Percentiles rank a stretch among this genome's conserved stretches.
These are phyloP conservation scores for Salvia rosmarinus DNA, from an alignment of 257 asterid species.

Conservation along the genomic window DNA sequence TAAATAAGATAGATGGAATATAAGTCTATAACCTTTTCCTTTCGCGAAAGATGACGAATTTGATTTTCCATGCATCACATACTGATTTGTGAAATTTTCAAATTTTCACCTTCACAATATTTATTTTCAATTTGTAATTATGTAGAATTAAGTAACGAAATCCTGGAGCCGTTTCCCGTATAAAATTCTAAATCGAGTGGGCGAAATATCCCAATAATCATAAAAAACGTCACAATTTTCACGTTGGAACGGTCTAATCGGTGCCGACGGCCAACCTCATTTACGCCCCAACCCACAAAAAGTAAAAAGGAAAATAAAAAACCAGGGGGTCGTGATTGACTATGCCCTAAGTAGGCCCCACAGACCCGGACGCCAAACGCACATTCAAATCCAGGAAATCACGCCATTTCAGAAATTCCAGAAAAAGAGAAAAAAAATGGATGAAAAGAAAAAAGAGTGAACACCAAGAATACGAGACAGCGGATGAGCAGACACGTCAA, in stretches of 20 bases:
- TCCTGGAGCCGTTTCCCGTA: background rate
- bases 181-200: background rate
- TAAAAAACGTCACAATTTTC: background rate
- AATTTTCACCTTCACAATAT: background rate
- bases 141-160: background rate
- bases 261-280: conserved; percentile 33
- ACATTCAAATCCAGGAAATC: conserved; percentile 38
- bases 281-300: background rate
- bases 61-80: background rate
- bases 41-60: too few species aligned
- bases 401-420: conserved; percentile 14
- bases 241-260: background rate
- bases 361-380: conserved; percentile 40
- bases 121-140: background rate
- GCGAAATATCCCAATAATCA: background rate
- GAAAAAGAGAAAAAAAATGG: background rate
- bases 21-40: too few species aligned
- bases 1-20: too few species aligned
- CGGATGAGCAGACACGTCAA: conserved; percentile 51
- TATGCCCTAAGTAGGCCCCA: conserved; percentile 37
- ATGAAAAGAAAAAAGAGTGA: background rate
- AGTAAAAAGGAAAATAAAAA: background rate
- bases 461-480: conserved; percentile 37
- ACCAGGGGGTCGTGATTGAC: conserved; percentile 39
- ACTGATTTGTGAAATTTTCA: background rate